Conservation (phyloP, 306 rosid species). For the Vigna reflexopilosa region DNA sequence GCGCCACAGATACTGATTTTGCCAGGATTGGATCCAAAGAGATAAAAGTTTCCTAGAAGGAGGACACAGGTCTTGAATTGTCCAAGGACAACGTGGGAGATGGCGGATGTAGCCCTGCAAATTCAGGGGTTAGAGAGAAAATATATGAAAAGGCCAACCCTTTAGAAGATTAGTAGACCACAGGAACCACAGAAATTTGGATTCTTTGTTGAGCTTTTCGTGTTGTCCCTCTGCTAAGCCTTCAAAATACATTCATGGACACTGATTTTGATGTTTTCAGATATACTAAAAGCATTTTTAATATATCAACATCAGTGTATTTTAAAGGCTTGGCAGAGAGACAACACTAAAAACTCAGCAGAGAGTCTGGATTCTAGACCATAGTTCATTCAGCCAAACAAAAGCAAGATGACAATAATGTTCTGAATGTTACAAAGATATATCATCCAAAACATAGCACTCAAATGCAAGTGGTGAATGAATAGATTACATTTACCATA, state of each 20-base stretch:
- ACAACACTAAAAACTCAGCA: no score
- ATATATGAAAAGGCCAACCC: constrained; percentile 27
- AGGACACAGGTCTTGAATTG: constrained; percentile 96
- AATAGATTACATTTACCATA: background rate
- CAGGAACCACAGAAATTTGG: no score
- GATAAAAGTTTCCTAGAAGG: constrained; percentile 86
- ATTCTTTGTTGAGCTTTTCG: no score
- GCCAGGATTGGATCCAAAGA: constrained; percentile 89
- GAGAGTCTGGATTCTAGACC: no score
- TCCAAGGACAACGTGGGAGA: constrained; percentile 93
- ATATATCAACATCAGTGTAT: no score
- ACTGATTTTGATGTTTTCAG: no score
- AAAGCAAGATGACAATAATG: background rate
- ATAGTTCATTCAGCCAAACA: background rate
- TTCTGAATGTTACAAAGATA: constrained; percentile 1
- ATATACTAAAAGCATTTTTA: no score
- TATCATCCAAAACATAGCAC: background rate
- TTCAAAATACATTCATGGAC: no score
- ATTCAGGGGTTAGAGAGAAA: constrained; percentile 15
- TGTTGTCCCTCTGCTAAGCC: no score
- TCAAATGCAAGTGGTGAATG: background rate
- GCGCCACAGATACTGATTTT: constrained; percentile 82
- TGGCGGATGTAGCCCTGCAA: constrained; percentile 92
- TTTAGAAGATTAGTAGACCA: background rate
- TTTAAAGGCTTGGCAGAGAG: no score